Percentiles rank a stretch among this genome's conserved stretches.
phyloP scores from a whole-genome alignment of 2,329 filamentous ascomycete species.

The Ceratocystiopsis minuta region DNA sequence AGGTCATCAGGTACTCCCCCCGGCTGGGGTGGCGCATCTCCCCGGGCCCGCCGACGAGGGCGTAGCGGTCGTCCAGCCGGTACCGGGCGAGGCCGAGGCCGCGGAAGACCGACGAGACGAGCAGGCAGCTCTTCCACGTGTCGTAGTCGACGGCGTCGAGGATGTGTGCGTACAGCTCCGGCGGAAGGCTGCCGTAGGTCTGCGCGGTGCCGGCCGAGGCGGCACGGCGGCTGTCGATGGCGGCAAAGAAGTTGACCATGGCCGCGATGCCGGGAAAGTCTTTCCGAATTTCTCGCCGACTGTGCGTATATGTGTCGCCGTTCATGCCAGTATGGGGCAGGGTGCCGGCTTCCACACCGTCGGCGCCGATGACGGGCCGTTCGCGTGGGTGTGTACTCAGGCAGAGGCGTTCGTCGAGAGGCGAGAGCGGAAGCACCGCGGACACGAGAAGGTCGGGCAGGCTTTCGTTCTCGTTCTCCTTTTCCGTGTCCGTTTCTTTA shows the following conservation, averaged over 20 bases:
- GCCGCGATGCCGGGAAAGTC: neutral
- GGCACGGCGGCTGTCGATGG: neutral
- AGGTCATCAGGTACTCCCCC: neutral
- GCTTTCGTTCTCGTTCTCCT: neutral
- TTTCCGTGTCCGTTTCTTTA: neutral
- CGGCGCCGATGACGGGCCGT: neutral
- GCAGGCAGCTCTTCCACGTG: constrained; percentile 2
- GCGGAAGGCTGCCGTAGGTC: neutral
- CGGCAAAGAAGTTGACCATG: constrained; percentile 1
- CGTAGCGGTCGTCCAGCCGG: neutral
- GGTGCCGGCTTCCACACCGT: too few relatives aligned
- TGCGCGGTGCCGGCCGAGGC: neutral
- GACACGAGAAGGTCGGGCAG: neutral
- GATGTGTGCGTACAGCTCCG: constrained; percentile 1
- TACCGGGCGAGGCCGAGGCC: neutral
- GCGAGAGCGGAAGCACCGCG: neutral
- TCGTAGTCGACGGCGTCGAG: constrained; percentile 1
- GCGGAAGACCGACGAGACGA: neutral
- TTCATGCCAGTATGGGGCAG: too few relatives aligned
- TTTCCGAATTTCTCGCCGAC: neutral
- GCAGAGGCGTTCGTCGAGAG: neutral
- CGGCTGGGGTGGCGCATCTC: neutral
- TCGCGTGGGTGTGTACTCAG: constrained; percentile 1
- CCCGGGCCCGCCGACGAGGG: neutral
- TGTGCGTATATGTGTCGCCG: neutral